These are phyloP conservation scores for Tylopilus sp. DNA, from an alignment of 1,284 basidiomycete genomes.

Conservation along the genomic window DNA sequence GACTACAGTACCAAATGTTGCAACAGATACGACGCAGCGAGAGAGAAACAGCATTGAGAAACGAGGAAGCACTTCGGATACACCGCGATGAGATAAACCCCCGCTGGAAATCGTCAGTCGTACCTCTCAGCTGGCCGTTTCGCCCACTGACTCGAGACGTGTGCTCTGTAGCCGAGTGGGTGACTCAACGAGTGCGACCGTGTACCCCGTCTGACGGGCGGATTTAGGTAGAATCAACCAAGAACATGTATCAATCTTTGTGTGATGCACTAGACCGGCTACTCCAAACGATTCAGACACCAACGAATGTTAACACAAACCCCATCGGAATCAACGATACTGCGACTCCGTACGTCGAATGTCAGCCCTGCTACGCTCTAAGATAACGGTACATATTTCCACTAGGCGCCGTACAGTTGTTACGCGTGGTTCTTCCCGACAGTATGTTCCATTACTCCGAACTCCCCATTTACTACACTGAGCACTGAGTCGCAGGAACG, in stretches of 20 bases:
- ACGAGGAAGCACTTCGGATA: neutral
- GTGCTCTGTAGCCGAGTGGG: slow-evolving; percentile 3
- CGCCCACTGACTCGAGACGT: neutral
- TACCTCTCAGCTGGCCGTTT: no score
- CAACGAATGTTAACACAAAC: neutral
- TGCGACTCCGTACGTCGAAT: neutral
- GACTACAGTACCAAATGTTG: neutral
- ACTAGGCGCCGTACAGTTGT: neutral
- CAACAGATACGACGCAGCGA: neutral
- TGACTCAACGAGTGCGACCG: neutral
- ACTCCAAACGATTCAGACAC: neutral
- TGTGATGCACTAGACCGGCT: neutral
- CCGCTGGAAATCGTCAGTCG: slow-evolving; percentile 10
- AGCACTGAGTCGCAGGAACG: neutral
- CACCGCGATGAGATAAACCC: neutral
- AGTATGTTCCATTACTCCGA: neutral
- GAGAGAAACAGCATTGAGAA: neutral
- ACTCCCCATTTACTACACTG: neutral
- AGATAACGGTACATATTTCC: neutral
- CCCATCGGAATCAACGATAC: neutral
- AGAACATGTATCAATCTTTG: neutral
- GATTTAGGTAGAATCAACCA: neutral
- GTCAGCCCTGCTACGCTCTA: neutral
- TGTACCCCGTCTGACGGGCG: neutral
- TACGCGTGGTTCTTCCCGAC: neutral